Percentiles rank a stretch among this genome's conserved stretches.
Evolutionary conservation across 2,329 filamentous ascomycete genomes (phyloP).

Genomic region (Monilinia polystroma): DNA sequence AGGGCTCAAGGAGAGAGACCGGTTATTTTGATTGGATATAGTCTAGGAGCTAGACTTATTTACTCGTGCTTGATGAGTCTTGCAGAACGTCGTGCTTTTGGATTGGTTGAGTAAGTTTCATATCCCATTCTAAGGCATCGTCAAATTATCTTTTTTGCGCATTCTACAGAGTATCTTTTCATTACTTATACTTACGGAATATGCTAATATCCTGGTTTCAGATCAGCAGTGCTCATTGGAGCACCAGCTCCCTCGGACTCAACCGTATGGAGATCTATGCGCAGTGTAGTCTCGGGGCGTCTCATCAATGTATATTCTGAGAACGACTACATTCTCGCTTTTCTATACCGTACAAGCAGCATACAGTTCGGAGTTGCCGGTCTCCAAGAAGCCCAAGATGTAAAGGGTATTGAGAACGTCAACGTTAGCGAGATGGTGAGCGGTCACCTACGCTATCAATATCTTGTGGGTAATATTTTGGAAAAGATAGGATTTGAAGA

Average conservation of each 20-base stretch:
- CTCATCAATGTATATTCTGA: slow-evolving; percentile 86
- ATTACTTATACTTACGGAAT: no score
- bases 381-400: slow-evolving; percentile 67
- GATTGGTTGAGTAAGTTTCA: slow-evolving; percentile 67
- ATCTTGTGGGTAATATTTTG: slow-evolving; percentile 65
- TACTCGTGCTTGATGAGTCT: slow-evolving; percentile 77
- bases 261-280: slow-evolving; percentile 72
- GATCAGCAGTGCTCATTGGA: slow-evolving; percentile 73
- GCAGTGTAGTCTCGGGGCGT: slow-evolving; percentile 75
- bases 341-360: slow-evolving; percentile 81
- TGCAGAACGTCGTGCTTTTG: slow-evolving; percentile 76
- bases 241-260: slow-evolving; percentile 71
- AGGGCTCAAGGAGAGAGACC: slow-evolving; percentile 78
- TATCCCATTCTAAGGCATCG: background rate
- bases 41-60: slow-evolving; percentile 76
- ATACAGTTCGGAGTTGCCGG: slow-evolving; percentile 83
- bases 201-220: background rate
- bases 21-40: slow-evolving; percentile 79
- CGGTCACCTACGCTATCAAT: slow-evolving; percentile 70
- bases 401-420: slow-evolving; percentile 64
- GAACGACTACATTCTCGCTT: slow-evolving; percentile 83
- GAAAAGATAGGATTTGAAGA: slow-evolving; percentile 65
- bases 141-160: background rate
- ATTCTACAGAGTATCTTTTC: background rate
- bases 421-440: slow-evolving; percentile 62